Base-by-base conservation (phyloP, 1,139 yeast genomes). In the Geotrichum carabidarum region DNA sequence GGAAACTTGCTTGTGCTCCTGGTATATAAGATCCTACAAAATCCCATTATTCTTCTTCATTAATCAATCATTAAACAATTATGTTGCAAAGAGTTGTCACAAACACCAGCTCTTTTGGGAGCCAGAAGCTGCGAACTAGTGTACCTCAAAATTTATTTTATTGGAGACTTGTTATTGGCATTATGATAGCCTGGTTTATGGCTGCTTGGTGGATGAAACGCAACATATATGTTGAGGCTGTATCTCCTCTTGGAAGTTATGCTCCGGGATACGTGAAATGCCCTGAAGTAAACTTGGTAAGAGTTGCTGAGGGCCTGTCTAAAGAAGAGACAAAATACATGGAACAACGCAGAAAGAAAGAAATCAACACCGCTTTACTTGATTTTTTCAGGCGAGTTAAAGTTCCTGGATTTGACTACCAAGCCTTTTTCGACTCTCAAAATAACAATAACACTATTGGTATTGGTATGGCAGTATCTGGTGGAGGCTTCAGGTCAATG, bases 401-500 rank as follows among this genome's bases (percentile, higher is more conserved):
- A 9, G 50, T 55, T 27, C 55, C 58, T 12, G 58, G 45, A 11
- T 51, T 55, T 30, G 43, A 49, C 43, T 9, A 30, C 5, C 22
- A 53, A 15, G 8, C 27, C 9, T 45, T 55, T 18, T 46, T 52
- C 15, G 27, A 36, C 12, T 44, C 48, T n/a, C 17, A 35, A 7
- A 15, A 37, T n/a, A 38, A 40, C 7, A 43, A 34, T 27, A 38
- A 50, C 1, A 42, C 50, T 2, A 27, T 62, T 18, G 75, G 71
- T 45, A 74, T 86, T 51, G 95, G 83, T 1, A 65, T 86, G 22
- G 86, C 93, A 2, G 81, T 85, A 63, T 81, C 89, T 7, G 95
- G 95, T 46, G 95, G 95, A 60, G 91, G 95, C 4, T 86, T 85
- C 68, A 75, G 95, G 58, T 89, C 95, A 38, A 84, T 86, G 93